These are phyloP conservation scores for Biscogniauxia sp. DNA, from an alignment of 2,329 filamentous ascomycete genomes.

Conservation along the genomic window DNA sequence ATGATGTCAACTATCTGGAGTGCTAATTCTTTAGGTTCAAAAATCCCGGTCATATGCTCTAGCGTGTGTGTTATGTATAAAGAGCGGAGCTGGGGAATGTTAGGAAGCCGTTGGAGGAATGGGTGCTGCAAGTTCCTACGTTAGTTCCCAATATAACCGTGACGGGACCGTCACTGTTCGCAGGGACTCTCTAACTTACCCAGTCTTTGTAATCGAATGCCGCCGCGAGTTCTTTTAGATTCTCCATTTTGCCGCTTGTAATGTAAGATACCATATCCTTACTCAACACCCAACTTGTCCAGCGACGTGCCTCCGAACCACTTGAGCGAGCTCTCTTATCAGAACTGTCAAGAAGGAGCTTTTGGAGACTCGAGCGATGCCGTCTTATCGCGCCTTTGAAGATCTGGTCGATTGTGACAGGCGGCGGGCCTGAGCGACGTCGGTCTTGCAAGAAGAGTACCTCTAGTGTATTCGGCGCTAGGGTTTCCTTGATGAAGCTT, in stretches of 20 bases:
- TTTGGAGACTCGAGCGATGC: slow-evolving; percentile 69
- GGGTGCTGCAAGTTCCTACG: slow-evolving; percentile 56
- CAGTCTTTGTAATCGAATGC: slow-evolving; percentile 74
- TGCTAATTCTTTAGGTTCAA: slow-evolving; percentile 67
- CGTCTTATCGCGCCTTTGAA: slow-evolving; percentile 67
- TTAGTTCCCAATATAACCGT: slow-evolving; percentile 13
- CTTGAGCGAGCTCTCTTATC: slow-evolving; percentile 43
- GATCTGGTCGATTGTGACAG: slow-evolving; percentile 66
- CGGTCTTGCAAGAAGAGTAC: slow-evolving; percentile 73
- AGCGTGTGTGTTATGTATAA: slow-evolving; percentile 69
- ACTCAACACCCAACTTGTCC: slow-evolving; percentile 69
- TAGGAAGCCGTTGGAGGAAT: slow-evolving; percentile 72
- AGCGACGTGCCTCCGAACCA: slow-evolving; percentile 43
- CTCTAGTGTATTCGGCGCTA: slow-evolving; percentile 78
- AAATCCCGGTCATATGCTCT: slow-evolving; percentile 54
- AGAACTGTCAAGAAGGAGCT: slow-evolving; percentile 71
- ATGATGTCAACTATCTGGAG: slow-evolving; percentile 77
- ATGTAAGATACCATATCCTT: slow-evolving; percentile 70
- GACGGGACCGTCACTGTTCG: not conserved
- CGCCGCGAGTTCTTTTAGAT: slow-evolving; percentile 68
- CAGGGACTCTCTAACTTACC: slow-evolving; percentile 50
- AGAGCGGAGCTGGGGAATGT: slow-evolving; percentile 67
- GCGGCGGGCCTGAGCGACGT: slow-evolving; percentile 45
- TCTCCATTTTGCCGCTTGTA: slow-evolving; percentile 72
- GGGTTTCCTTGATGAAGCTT: slow-evolving; percentile 71